Base-by-base conservation (phyloP, 345 rosid species). In the Camelina hispida region DNA sequence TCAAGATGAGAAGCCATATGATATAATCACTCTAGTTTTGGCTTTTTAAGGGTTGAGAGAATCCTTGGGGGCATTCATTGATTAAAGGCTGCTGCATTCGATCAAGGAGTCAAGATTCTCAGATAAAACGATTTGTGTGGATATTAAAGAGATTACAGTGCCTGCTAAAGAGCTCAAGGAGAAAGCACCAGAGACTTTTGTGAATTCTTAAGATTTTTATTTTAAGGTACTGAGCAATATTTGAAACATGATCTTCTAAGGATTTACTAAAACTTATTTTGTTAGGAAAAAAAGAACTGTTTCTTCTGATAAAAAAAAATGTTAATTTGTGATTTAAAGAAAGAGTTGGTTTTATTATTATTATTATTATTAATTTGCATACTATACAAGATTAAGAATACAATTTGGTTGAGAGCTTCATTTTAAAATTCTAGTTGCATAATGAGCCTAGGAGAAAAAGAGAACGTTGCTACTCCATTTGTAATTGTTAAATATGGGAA, bases 1-100 rank as follows among this genome's bases (percentile, higher is more conserved):
- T 81, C 97, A 25, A 66, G 78, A 78, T 72, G 74, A 72, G 25
- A 46, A 61, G 12, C 9, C 37, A 34, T 34, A 44, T 18, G 13
- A 32, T 59, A 16, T 20, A 57, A 61, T 38, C 43, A 28, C 34
- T 76, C 14, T 65, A 46, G 75, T 55, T 69, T 69, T 59, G 48
- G 68, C n/a, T n/a, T n/a, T n/a, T n/a, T n/a, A 56, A 37, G 37
- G 35, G 37, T 46, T 28, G 66, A 55, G 66, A 55, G 71, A 64
- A 66, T 62, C 59, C 37, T 42, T 60, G 50, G 9, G 9, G 28
- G 68, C 59, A 69, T 69, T 69, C 50, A 4, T 42, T 68, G 55
- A 28, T 23, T 16, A 2, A 56, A 18, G 42, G 40, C 62, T 48
- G 43, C 43, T 68, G 64, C 66, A 25, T 69, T 18, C 5, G 47